Conservation (phyloP, 768 basidiomycete species). For the Mycena kentingensis region DNA sequence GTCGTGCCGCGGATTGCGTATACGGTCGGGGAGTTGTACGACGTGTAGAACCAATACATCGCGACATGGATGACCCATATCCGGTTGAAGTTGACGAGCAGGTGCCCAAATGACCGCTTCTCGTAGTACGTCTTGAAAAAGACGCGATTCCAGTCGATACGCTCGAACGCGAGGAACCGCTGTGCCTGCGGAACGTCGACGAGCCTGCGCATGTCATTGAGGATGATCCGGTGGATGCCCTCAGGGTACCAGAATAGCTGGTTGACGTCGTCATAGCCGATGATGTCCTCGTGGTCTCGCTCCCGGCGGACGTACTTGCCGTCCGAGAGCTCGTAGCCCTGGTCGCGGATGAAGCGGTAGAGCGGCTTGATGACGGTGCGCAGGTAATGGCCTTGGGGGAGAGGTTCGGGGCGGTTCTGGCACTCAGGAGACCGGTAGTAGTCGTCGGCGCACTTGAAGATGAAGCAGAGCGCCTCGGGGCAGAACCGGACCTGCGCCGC, state of each 20-base stretch:
- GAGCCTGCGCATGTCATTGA: conserved; percentile 91
- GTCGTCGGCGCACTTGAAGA: conserved; percentile 99
- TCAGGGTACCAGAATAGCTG: conserved; percentile 99
- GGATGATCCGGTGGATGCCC: conserved; percentile 88
- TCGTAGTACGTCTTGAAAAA: conserved; percentile 99
- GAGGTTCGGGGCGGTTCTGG: conserved; percentile 87
- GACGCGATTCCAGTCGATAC: conserved; percentile 93
- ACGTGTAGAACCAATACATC: conserved; percentile 94
- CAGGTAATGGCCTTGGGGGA: conserved; percentile 94
- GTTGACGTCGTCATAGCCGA: conserved; percentile 99
- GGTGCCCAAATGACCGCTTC: conserved; percentile 93
- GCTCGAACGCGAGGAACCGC: conserved; percentile 96
- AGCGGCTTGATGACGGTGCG: conserved; percentile 89
- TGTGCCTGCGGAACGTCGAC: conserved; percentile 90
- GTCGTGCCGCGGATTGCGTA: conserved; percentile 64
- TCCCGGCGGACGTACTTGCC: conserved; percentile 94
- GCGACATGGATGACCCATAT: conserved; percentile 98
- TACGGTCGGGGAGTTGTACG: conserved; percentile 87
- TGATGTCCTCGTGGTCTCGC: conserved; percentile 89
- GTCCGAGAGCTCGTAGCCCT: conserved; percentile 97
- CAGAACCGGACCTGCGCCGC: conserved; percentile 96
- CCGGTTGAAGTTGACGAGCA: conserved; percentile 99
- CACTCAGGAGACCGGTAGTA: conserved; percentile 99
- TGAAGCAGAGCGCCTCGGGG: conserved; percentile 97
- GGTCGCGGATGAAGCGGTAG: conserved; percentile 95